Base-by-base conservation (phyloP, 2,329 filamentous ascomycete genomes). In the Huntiella moniliformis region DNA sequence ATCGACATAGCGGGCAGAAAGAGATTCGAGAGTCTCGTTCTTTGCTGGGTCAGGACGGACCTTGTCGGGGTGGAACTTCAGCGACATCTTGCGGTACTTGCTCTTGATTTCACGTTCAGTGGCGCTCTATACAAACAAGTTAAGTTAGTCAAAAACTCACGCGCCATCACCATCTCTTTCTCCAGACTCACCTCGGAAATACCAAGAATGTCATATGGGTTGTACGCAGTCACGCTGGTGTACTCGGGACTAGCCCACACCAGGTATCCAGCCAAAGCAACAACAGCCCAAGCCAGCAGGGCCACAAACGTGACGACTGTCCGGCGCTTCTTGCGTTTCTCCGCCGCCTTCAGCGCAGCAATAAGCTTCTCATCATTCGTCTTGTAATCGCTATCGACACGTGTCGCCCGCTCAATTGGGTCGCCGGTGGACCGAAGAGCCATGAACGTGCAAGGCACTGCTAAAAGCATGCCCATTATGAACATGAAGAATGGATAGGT, bases 51-150 rank as follows among this genome's bases (percentile, higher is more conserved):
- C 84, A 17, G 85, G 83, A 58, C 73, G 76, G 53, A 83, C 73
- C 67, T 98, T 98, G 69, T 98, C 91, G 36, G 91, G 91, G 60
- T 98, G 91, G 63, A 77, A 81, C 55, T 80, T 84, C 54, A 88
- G 68, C 18, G 86, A 91, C 34, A 98, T 73, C 55, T 73, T 77
- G 63, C 82, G 87, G 69, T 94, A 98, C 53, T 84, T 82, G 49
- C 74, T 81, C 64, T 92, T 94, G 67, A 98, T 96, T 54, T 83
- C 71, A 65, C 85, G 91, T 63, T 96, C 91, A 48, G 74, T 79
- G 32, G 82, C 74, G 50, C 80, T 84, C 80, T 86, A 53, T 46
- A 49, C 10, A 16, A 16, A 13, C n/a, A 32, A 33, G 11, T n/a
- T 17, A 8, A 40, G 45, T 5, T 17, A 31, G 42, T 16, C 41